phyloP scores from a whole-genome alignment of 2,329 filamentous ascomycete species.

The Basipetospora chlamydospora region DNA sequence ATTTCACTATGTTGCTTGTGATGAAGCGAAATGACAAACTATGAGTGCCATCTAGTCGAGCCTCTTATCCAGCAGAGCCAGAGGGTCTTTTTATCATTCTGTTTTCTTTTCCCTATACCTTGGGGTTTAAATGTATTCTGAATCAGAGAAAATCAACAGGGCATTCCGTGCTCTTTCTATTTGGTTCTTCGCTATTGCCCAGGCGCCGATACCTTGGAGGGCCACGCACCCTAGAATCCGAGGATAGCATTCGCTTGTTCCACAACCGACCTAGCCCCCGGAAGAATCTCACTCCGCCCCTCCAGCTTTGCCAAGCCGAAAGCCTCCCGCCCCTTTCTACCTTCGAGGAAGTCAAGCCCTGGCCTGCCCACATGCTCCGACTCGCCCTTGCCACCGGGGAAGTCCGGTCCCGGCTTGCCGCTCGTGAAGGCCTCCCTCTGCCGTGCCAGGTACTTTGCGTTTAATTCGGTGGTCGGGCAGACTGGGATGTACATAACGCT shows the following conservation, averaged over 20 bases:
- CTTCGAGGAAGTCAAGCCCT: neutral
- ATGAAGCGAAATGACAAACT: too few species aligned
- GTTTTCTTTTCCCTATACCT: too few species aligned
- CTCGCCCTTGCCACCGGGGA: constrained; percentile 59
- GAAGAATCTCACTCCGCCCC: neutral
- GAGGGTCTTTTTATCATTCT: too few species aligned
- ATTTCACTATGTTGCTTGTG: too few species aligned
- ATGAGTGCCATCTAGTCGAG: too few species aligned
- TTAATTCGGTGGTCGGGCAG: constrained; percentile 63
- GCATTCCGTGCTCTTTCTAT: neutral
- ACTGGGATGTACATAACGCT: constrained; percentile 83
- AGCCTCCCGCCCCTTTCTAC: constrained; percentile 21
- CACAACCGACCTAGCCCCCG: neutral
- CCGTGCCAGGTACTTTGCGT: constrained; percentile 53
- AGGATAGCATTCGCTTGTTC: neutral
- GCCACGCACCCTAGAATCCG: neutral
- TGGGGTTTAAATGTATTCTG: too few species aligned
- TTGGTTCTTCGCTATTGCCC: neutral
- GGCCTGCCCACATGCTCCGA: constrained; percentile 33
- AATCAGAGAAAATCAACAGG: neutral
- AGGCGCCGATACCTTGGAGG: neutral
- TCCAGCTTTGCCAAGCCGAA: constrained; percentile 29
- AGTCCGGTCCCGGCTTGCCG: constrained; percentile 56
- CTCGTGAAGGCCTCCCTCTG: constrained; percentile 58
- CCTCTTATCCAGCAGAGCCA: too few species aligned